Evolutionary conservation across 1,284 basidiomycete genomes (phyloP), one percentile per base, ranked within the genome.

Genomic region (Earliella scabrosa): DNA sequence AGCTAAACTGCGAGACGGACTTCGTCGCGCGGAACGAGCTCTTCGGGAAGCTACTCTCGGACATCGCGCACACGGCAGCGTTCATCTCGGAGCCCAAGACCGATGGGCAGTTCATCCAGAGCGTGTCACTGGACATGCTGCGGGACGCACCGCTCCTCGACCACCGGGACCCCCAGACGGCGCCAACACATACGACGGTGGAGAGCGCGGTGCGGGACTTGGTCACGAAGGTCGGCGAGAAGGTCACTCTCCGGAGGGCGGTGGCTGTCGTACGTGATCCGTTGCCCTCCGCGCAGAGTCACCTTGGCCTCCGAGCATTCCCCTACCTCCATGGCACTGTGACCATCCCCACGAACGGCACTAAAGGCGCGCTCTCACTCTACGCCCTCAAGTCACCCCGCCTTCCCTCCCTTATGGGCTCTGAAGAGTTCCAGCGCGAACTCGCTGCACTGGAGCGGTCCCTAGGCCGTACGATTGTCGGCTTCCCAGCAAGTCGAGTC

Each of bases 1-100:
- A 98, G 73, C 80, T 98, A 59, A 95, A 94, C 68, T 98, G 96
- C 79, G 96, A 98, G 77, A 98, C 96, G 39, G 96, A 98, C 75
- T 98, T 98, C 72, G 96, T 98, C 13, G 93, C 88, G 16, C 79
- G 93, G 62, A 97, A 95, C 69, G 85, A 90, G 56, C 80, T 96
- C 9, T 98, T 98, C 68, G 79, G 83, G 7, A 81, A 82, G 56
- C 82, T 97, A 27, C 88, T 92, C 13, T 79, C 82, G 35, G 88
- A 94, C 63, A 88, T 98, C 62, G 90, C 94, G 3, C 88, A 94
- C 66, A 95, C 94, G 1, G 86, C 91, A 24, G 95, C 95, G 1
- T 92, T 89, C 71, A 80, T 94, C 50, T 77, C 85, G 0, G 89
- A 93, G 55, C 77, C 78, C 14, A 67, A 59, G 32, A 70, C 75